phyloP scores from a whole-genome alignment of 2,329 filamentous ascomycete species.

The Fusarium beomiforme region DNA sequence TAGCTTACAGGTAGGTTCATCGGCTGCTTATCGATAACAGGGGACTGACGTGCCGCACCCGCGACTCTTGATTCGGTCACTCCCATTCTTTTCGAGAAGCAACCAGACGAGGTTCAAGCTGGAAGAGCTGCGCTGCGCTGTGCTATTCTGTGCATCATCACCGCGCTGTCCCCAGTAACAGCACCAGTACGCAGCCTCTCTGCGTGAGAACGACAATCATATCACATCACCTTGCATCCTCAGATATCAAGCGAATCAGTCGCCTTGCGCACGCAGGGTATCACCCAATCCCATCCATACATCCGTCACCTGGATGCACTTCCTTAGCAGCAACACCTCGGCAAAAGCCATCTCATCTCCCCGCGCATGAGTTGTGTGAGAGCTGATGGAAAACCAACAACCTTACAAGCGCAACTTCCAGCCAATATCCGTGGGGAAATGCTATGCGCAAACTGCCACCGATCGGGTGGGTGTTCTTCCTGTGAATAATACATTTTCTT shows the following conservation, averaged over 20 bases:
- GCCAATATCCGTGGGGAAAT: constrained; percentile 48
- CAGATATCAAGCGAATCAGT: not conserved
- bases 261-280: not conserved
- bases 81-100: constrained; percentile 15
- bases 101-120: constrained; percentile 1
- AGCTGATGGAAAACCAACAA: constrained; percentile 41
- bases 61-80: constrained; percentile 27
- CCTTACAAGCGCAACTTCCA: constrained; percentile 34
- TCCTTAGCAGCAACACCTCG: constrained; percentile 30
- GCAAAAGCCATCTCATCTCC: constrained; percentile 27
- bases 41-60: constrained; percentile 18
- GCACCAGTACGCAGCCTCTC: not conserved
- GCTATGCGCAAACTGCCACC: constrained; percentile 50
- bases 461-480: constrained; percentile 47
- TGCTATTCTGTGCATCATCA: constrained; percentile 13
- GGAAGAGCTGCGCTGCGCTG: not conserved
- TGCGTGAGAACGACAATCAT: constrained; percentile 1
- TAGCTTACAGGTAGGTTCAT: not conserved
- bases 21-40: constrained; percentile 33
- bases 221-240: constrained; percentile 1
- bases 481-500: not conserved
- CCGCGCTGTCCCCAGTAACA: not conserved
- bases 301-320: constrained; percentile 13
- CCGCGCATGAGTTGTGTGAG: constrained; percentile 31
- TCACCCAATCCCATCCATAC: not conserved